Evolutionary conservation across 164 flowering plant genomes (phyloP).

Genomic region (Vitis vinifera): DNA sequence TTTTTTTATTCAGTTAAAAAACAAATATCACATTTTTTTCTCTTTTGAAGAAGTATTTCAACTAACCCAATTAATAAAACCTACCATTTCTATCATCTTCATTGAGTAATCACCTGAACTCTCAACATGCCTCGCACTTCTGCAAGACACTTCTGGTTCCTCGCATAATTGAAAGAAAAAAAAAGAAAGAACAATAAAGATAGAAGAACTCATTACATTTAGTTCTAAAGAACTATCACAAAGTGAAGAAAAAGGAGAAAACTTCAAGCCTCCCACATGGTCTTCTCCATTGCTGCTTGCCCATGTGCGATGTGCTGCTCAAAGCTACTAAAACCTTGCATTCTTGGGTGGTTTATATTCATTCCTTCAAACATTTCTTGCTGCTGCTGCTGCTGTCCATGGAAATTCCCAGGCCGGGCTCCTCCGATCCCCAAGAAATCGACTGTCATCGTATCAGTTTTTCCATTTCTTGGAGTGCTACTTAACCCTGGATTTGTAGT

Average conservation of each 20-base stretch:
- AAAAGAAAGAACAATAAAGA: not conserved
- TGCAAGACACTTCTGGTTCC: constrained; percentile 11
- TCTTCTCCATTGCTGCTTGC: constrained; percentile 14
- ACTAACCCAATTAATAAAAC: too few species aligned
- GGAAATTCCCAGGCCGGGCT: constrained; percentile 16
- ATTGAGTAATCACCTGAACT: too few species aligned
- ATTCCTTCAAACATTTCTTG: constrained; percentile 9
- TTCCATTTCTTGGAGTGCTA: not conserved
- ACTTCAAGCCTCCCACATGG: constrained; percentile 14
- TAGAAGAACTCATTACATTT: not conserved
- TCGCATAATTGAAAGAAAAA: not conserved
- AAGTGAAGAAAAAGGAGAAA: not conserved
- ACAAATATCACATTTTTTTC: too few species aligned
- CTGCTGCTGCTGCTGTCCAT: constrained; percentile 22
- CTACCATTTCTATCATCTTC: too few species aligned
- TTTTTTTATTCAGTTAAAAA: too few species aligned
- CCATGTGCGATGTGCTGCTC: constrained; percentile 6
- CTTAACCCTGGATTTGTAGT: not conserved
- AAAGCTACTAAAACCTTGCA: constrained; percentile 17
- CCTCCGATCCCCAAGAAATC: constrained; percentile 59
- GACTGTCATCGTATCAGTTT: constrained; percentile 39
- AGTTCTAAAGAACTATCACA: not conserved
- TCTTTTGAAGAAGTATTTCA: too few species aligned
- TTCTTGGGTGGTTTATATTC: not conserved
- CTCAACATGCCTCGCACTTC: constrained; percentile 13